A percentile compares a stretch with the other conserved stretches of the same genome.
Evolutionary conservation across 305 asterid genomes (phyloP).

Genomic region (Salvia sclarea): DNA sequence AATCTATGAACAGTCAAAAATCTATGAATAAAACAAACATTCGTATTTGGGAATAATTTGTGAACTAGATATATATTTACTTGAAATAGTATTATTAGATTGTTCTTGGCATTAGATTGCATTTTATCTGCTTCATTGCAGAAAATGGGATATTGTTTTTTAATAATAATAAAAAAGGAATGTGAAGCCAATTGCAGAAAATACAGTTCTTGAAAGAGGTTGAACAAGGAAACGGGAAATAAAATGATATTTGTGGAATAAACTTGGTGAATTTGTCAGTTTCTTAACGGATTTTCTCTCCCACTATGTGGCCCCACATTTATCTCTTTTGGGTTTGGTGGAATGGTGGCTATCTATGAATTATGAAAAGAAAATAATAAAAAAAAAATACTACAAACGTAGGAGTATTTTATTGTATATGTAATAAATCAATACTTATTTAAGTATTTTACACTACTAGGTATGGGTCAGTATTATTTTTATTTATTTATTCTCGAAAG

Average conservation of each 20-base stretch:
- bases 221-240: neutral
- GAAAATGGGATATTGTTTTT: too few species aligned
- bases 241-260: neutral
- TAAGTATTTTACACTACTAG: too few species aligned
- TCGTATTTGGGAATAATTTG: neutral
- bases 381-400: too few species aligned
- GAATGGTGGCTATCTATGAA: neutral
- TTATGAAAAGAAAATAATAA: too few species aligned
- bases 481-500: too few species aligned
- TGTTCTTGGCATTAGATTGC: neutral
- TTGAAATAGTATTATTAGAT: neutral
- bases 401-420: too few species aligned
- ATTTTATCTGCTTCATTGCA: neutral
- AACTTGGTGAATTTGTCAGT: neutral
- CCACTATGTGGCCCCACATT: neutral
- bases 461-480: too few species aligned
- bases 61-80: neutral
- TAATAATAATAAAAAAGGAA: too few species aligned
- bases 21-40: neutral
- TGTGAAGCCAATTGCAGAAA: neutral
- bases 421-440: too few species aligned
- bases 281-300: neutral
- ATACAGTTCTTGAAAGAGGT: neutral
- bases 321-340: neutral
- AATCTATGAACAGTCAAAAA: neutral